Evolutionary conservation across 2,329 filamentous ascomycete genomes (phyloP).

Genomic region (Microthyrium microscopicum): DNA sequence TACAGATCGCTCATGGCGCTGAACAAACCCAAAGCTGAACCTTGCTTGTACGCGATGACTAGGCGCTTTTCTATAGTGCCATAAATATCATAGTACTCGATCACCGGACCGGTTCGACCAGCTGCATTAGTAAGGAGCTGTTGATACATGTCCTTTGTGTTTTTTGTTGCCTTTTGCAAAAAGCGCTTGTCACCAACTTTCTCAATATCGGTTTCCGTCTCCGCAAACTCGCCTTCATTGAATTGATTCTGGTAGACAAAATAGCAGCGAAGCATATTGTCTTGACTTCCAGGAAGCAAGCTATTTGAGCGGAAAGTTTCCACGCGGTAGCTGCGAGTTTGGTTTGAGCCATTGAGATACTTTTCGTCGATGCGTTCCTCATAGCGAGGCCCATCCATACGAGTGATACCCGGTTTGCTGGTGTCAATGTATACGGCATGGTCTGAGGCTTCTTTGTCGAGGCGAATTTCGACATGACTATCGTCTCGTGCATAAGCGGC

Average conservation of each 20-base stretch:
- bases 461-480: conserved; percentile 86
- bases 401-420: conserved; percentile 69
- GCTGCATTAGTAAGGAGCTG: conserved; percentile 82
- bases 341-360: conserved; percentile 60
- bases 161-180: conserved; percentile 84
- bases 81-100: conserved; percentile 94
- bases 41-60: conserved; percentile 85
- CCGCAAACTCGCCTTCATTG: conserved; percentile 52
- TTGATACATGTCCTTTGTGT: conserved; percentile 92
- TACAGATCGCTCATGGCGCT: conserved; percentile 90
- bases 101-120: conserved; percentile 75
- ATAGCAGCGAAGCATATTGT: conserved; percentile 85
- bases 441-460: conserved; percentile 88
- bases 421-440: conserved; percentile 99
- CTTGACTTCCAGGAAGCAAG: conserved; percentile 55
- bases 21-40: conserved; percentile 84
- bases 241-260: conserved; percentile 98
- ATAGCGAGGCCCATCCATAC: conserved; percentile 68
- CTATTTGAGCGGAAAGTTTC: conserved; percentile 93
- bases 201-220: conserved; percentile 74
- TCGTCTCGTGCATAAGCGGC: conserved; percentile 72
- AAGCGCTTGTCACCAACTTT: conserved; percentile 88
- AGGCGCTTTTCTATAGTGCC: conserved; percentile 81
- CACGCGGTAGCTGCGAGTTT: conserved; percentile 66
- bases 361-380: conserved; percentile 89